phyloP scores from a whole-genome alignment of 1,284 basidiomycete species.

The Hemileccinum hortonii region DNA sequence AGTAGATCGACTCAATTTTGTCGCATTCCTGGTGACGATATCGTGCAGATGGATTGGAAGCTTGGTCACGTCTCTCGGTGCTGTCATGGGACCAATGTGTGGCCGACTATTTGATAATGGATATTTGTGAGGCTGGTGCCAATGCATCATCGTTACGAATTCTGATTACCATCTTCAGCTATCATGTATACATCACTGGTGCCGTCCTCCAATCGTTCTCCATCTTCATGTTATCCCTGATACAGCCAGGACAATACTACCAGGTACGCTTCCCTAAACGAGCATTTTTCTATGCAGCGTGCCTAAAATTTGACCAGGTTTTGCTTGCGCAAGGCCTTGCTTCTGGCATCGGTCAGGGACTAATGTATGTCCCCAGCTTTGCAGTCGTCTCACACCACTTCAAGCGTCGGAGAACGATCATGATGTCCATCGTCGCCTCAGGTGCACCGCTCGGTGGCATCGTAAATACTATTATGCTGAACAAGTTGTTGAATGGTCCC shows the following conservation, averaged over 20 bases:
- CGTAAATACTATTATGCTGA: too few species aligned
- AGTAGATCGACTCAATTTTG: neutral
- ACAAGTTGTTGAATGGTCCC: slow-evolving; percentile 34
- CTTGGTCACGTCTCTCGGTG: slow-evolving; percentile 17
- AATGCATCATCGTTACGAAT: neutral
- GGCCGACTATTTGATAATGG: slow-evolving; percentile 31
- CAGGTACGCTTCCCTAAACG: slow-evolving; percentile 23
- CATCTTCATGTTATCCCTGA: slow-evolving; percentile 40
- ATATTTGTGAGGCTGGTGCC: slow-evolving; percentile 28
- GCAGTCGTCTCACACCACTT: too few species aligned
- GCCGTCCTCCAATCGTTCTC: slow-evolving; percentile 27
- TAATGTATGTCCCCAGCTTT: slow-evolving; percentile 33
- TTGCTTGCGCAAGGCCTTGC: slow-evolving; percentile 37
- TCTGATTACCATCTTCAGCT: slow-evolving; percentile 3
- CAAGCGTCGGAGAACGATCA: too few species aligned
- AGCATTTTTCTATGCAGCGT: neutral
- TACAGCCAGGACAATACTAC: slow-evolving; percentile 31
- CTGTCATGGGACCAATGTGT: slow-evolving; percentile 23
- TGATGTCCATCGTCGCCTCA: too few species aligned
- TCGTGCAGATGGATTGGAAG: slow-evolving; percentile 33
- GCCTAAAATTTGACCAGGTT: slow-evolving; percentile 17
- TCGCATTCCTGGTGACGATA: neutral
- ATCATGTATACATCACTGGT: slow-evolving; percentile 19
- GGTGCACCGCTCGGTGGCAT: too few species aligned
- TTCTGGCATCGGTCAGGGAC: slow-evolving; percentile 34